Percentiles rank a stretch among this genome's conserved stretches.
phyloP scores from a whole-genome alignment of 176 grass and related monocot genomes.

The Cymbopogon citratus region DNA sequence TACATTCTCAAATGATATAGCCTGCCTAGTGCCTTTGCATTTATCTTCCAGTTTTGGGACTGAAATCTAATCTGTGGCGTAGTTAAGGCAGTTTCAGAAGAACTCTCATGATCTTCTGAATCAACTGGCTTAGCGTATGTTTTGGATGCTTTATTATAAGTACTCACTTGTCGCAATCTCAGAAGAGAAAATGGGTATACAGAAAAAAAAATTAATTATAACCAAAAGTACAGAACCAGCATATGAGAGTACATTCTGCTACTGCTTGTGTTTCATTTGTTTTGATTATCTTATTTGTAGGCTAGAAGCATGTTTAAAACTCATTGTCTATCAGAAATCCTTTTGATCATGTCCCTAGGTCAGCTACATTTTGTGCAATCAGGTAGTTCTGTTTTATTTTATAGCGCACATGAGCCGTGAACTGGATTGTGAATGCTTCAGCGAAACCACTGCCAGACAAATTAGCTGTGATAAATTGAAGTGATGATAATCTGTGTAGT shows the following conservation, averaged over 20 bases:
- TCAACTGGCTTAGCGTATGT: not conserved
- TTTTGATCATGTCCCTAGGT: not conserved
- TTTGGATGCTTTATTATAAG: not conserved
- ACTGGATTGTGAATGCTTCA: not conserved
- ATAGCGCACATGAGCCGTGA: not conserved
- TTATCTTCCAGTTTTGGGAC: not conserved
- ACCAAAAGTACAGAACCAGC: not conserved
- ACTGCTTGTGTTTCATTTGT: not conserved
- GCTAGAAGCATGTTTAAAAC: not conserved
- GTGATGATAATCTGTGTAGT: not conserved
- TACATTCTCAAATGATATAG: not conserved
- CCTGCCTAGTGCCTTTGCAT: not conserved
- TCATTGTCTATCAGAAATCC: not conserved
- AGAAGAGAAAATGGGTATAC: not conserved
- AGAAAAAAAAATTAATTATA: not conserved
- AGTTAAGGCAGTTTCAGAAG: not conserved
- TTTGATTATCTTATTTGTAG: not conserved
- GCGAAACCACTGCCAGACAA: not conserved
- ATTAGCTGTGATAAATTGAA: not conserved
- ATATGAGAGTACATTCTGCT: not conserved
- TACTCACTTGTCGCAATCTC: not conserved
- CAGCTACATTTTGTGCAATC: not conserved
- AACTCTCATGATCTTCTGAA: not conserved
- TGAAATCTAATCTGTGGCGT: not conserved
- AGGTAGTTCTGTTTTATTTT: not conserved